Evolutionary conservation across 1,284 basidiomycete species (phyloP).

Genomic region (Ganoderma sinense): DNA sequence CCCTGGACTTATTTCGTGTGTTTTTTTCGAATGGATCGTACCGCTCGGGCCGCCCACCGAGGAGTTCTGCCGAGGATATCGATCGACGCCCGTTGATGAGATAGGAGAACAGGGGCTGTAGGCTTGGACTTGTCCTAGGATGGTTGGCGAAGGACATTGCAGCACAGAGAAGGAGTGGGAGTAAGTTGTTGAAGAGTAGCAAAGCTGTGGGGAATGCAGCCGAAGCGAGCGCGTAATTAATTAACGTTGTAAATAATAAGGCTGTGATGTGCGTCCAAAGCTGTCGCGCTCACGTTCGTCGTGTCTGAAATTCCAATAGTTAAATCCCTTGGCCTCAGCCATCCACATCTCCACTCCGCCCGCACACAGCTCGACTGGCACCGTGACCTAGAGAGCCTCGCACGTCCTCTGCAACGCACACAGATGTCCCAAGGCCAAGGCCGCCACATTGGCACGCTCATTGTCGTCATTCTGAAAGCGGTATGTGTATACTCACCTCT

Average conservation of each 20-base stretch:
- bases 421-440: constrained; percentile 31
- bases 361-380: constrained; percentile 11
- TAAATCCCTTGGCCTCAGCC: neutral
- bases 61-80: constrained; percentile 13
- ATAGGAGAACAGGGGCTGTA: constrained; percentile 8
- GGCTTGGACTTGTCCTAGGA: neutral
- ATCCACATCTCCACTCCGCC: neutral
- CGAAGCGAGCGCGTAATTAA: constrained; percentile 21
- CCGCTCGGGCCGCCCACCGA: constrained; percentile 6
- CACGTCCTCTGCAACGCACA: constrained; percentile 8
- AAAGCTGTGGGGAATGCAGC: constrained; percentile 7
- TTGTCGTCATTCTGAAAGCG: constrained; percentile 94
- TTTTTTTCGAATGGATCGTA: too few species aligned
- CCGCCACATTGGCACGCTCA: constrained; percentile 90
- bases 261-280: constrained; percentile 23
- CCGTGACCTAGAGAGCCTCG: constrained; percentile 10
- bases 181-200: neutral
- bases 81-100: neutral
- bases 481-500: constrained; percentile 60
- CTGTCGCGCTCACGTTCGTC: constrained; percentile 25
- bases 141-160: neutral
- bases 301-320: constrained; percentile 20
- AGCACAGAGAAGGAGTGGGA: neutral
- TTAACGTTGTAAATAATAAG: constrained; percentile 5
- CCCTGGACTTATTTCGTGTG: neutral